Percentiles rank a stretch among this genome's conserved stretches.
Evolutionary conservation across 2,329 filamentous ascomycete genomes (phyloP).

Genomic region (Zymoseptoria crescenta): DNA sequence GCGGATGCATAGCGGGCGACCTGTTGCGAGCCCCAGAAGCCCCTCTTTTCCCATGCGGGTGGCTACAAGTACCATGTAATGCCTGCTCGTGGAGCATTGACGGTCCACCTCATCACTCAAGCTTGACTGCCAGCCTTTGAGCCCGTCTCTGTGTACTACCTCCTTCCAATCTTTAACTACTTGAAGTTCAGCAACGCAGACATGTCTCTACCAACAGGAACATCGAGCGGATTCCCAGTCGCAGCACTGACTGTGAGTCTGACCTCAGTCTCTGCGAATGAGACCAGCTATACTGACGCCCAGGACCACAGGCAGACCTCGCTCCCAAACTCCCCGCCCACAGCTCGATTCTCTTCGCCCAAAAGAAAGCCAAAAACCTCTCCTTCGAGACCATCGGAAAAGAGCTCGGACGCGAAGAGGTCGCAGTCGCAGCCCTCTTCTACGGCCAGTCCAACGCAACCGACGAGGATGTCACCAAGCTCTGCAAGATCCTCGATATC

Average conservation of each 20-base stretch:
- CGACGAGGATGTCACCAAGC: conserved; percentile 58
- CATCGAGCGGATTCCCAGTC: conserved; percentile 17
- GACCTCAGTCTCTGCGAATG: not conserved
- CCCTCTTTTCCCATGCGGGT: not conserved
- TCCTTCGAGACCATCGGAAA: conserved; percentile 72
- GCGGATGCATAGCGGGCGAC: not conserved
- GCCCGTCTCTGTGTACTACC: not conserved
- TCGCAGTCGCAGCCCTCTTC: conserved; percentile 80
- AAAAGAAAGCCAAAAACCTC: conserved; percentile 67
- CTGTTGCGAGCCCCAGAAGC: not conserved
- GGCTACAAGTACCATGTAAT: not conserved
- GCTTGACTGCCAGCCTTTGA: not conserved
- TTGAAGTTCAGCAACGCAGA: not conserved
- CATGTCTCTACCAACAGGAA: conserved; percentile 5
- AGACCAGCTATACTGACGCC: not conserved
- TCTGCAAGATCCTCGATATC: conserved; percentile 59
- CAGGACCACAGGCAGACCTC: conserved; percentile 50
- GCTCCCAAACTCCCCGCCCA: conserved; percentile 62
- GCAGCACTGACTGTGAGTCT: conserved; percentile 15
- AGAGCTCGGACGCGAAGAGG: conserved; percentile 68
- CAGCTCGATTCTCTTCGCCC: conserved; percentile 67
- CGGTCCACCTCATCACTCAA: not conserved
- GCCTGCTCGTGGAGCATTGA: not conserved
- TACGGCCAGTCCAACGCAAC: conserved; percentile 77
- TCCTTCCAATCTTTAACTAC: not conserved